Evolutionary conservation across 805 yeast genomes (phyloP), one percentile per base, ranked within the genome.

Genomic region (Saccharomycopsis guyanensis): DNA sequence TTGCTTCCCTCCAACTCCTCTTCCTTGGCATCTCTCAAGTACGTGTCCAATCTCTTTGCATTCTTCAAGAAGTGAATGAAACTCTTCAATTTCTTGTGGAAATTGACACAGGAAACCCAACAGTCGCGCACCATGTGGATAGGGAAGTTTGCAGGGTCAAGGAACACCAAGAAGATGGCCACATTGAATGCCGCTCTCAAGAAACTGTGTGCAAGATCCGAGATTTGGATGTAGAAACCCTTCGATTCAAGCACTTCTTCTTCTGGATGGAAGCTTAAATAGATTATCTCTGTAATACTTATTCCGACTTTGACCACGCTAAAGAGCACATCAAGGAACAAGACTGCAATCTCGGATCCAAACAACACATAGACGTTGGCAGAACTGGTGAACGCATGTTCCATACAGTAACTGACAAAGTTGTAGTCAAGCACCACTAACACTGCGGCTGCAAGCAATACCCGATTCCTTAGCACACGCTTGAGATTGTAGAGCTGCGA

Each of bases 181-280:
- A 61, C 66, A 56, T 69, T 76, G 27, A 71, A 66, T 35, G 53
- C 58, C 32, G 68, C 73, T 63, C 71, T 75, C 60, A 66, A 62
- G 2, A 75, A 48, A 3, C 80, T 69, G 7, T 80, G 68, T 4
- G 62, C 46, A 2, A 82, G 66, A 40, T 82, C 82, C 16, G 84
- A 65, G 3, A 72, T 57, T 55, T 84, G 80, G 51, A 76, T 67
- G 51, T 73, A 73, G 58, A 76, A 65, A 5, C 76, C 69, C 61
- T 86, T 82, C 34, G 71, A 67, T 56, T 88, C 95, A 89, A 95
- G 82, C 1, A 71, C 66, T 25, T 75, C 80, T 33, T 82, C 94
- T 15, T 75, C 81, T 7, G 69, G 72, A 49, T 70, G 57, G 3
- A 43, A 51, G 4, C 58, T 55, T 32, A 81, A 61, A 56, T 74